Evolutionary conservation across 2,329 filamentous ascomycete species (phyloP).

Genomic region (Trichoderma breve): DNA sequence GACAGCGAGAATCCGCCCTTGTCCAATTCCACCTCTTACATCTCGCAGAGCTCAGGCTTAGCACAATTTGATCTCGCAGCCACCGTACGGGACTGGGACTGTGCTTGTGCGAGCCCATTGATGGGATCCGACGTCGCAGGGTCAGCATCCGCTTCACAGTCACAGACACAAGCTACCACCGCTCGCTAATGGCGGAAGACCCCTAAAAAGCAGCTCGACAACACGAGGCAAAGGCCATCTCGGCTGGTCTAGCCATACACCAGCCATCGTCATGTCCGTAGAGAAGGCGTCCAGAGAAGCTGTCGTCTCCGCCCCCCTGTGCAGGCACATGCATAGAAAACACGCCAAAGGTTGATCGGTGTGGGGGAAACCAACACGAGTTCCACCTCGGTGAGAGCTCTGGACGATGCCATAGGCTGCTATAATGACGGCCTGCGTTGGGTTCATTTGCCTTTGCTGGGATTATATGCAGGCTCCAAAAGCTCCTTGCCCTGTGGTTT

Average conservation of each 20-base stretch:
- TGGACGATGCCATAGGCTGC: constrained; percentile 15
- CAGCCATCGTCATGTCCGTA: neutral
- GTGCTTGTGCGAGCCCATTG: neutral
- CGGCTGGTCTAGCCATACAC: neutral
- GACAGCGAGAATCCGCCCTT: neutral
- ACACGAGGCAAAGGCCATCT: neutral
- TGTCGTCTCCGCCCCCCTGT: constrained; percentile 8
- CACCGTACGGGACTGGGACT: neutral
- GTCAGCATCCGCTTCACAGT: neutral
- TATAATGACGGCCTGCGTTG: neutral
- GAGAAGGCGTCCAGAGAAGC: neutral
- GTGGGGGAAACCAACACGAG: constrained; percentile 14
- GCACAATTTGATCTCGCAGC: neutral
- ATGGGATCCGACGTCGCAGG: neutral
- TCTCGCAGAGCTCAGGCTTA: neutral
- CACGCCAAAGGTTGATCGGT: constrained; percentile 13
- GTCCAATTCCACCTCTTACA: neutral
- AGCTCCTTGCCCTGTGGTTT: neutral
- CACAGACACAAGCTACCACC: neutral
- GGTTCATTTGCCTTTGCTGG: constrained; percentile 15
- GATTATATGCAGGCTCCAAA: constrained; percentile 7
- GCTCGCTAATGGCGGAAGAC: neutral
- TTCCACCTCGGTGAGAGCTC: constrained; percentile 21
- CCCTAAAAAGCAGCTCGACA: neutral
- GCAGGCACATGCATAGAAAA: constrained; percentile 15